These are phyloP conservation scores for Xerocomellus chrysenteron DNA, from an alignment of 768 basidiomycete species.

Conservation along the genomic window DNA sequence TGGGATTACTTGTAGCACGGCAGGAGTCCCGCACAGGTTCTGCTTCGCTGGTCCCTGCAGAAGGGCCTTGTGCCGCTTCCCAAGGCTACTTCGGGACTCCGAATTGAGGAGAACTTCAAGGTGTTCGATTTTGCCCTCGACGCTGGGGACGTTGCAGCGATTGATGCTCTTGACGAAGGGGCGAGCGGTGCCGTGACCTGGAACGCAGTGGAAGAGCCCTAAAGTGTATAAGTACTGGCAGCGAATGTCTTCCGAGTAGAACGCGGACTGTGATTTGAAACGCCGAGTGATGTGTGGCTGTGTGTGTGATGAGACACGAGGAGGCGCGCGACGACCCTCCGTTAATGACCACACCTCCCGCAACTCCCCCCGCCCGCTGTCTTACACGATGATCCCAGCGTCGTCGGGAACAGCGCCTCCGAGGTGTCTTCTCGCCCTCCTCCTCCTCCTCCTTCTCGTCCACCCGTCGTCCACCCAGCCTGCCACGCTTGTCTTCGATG, in stretches of 20 bases:
- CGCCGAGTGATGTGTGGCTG: constrained; percentile 19
- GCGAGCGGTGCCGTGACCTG: constrained; percentile 71
- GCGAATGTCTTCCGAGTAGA: no score
- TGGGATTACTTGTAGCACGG: constrained; percentile 19
- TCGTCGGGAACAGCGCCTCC: constrained; percentile 7
- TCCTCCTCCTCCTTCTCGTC: constrained; percentile 21
- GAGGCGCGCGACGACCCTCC: neutral
- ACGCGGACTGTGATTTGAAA: neutral
- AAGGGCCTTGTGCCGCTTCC: constrained; percentile 65
- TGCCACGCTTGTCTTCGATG: constrained; percentile 58
- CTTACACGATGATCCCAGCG: constrained; percentile 23
- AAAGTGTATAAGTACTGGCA: neutral
- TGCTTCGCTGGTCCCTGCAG: constrained; percentile 55
- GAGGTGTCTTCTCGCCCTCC: constrained; percentile 4
- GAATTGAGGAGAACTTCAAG: constrained; percentile 71
- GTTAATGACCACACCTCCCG: constrained; percentile 21
- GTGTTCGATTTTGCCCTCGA: constrained; percentile 73
- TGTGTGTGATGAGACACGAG: constrained; percentile 14
- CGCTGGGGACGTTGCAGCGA: constrained; percentile 56
- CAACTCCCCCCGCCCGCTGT: constrained; percentile 14
- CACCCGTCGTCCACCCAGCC: constrained; percentile 48
- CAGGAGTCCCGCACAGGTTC: constrained; percentile 40
- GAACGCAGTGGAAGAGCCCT: constrained; percentile 65
- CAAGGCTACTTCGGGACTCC: constrained; percentile 64
- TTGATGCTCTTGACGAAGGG: constrained; percentile 71